phyloP scores from a whole-genome alignment of 345 rosid species.

The Nasturtium officinale region DNA sequence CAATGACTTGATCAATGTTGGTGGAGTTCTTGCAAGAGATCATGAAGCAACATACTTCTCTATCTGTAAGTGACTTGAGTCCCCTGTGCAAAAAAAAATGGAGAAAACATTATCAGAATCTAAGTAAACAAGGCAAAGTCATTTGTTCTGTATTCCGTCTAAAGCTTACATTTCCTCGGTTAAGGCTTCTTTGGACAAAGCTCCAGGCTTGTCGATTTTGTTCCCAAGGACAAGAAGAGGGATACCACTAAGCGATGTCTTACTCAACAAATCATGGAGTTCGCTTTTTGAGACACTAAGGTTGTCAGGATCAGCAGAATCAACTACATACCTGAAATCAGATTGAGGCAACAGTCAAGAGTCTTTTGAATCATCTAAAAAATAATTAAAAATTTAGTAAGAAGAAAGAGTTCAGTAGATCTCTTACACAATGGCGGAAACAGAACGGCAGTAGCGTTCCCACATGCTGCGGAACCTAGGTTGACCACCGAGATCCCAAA shows the following conservation, averaged over 20 bases:
- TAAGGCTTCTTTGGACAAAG: constrained; percentile 59
- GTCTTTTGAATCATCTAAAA: not conserved
- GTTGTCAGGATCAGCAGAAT: constrained; percentile 71
- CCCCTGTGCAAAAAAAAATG: constrained; percentile 53
- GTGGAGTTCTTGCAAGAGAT: constrained; percentile 77
- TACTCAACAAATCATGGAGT: constrained; percentile 73
- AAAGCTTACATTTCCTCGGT: constrained; percentile 60
- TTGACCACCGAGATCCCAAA: constrained; percentile 89
- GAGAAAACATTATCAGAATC: not conserved
- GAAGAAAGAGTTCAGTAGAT: not conserved
- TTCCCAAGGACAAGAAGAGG: constrained; percentile 72
- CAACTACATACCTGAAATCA: constrained; percentile 63
- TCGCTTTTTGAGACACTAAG: constrained; percentile 63
- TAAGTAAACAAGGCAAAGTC: not conserved
- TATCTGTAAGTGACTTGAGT: constrained; percentile 53
- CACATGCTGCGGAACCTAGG: constrained; percentile 83
- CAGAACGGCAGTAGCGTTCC: constrained; percentile 82
- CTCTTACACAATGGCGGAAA: constrained; percentile 66
- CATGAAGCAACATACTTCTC: constrained; percentile 75
- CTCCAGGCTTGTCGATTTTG: constrained; percentile 72
- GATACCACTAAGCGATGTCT: constrained; percentile 62
- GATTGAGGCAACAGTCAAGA: constrained; percentile 50
- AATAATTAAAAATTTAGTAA: not conserved
- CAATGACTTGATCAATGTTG: constrained; percentile 69
- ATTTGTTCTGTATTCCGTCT: not conserved